phyloP scores from a whole-genome alignment of 257 asterid genomes.

The Solanum lycopersicoides region DNA sequence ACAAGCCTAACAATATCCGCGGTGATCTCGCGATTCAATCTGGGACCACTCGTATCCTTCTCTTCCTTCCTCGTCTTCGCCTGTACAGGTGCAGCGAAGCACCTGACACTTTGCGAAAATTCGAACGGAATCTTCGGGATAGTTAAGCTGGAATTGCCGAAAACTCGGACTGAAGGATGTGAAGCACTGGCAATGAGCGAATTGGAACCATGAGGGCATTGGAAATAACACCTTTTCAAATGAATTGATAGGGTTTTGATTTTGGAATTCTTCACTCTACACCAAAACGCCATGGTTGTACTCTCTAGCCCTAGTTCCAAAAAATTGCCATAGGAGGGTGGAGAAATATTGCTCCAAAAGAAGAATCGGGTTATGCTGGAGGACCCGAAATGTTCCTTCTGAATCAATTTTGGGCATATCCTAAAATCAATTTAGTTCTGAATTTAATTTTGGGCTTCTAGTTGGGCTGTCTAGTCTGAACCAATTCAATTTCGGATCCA shows the following conservation, averaged over 20 bases:
- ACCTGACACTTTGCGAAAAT: slow-evolving; percentile 32
- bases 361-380: neutral
- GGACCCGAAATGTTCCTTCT: neutral
- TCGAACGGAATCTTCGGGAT: slow-evolving; percentile 13
- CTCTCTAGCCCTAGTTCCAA: neutral
- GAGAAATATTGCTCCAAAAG: slow-evolving; percentile 7
- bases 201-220: slow-evolving; percentile 8
- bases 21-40: slow-evolving; percentile 56
- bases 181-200: slow-evolving; percentile 12
- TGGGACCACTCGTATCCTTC: slow-evolving; percentile 37
- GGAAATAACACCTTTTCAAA: slow-evolving; percentile 21
- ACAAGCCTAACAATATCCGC: slow-evolving; percentile 60
- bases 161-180: slow-evolving; percentile 8
- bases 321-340: neutral
- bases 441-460: neutral
- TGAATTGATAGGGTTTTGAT: slow-evolving; percentile 16
- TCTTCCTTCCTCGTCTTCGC: slow-evolving; percentile 30
- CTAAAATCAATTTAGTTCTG: neutral
- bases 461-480: neutral
- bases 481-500: neutral
- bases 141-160: slow-evolving; percentile 3
- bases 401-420: neutral
- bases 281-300: slow-evolving; percentile 45
- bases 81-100: slow-evolving; percentile 59
- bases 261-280: slow-evolving; percentile 45